These are phyloP conservation scores for Kazachstania psychrophila DNA, from an alignment of 805 yeast genomes.

Conservation along the genomic window DNA sequence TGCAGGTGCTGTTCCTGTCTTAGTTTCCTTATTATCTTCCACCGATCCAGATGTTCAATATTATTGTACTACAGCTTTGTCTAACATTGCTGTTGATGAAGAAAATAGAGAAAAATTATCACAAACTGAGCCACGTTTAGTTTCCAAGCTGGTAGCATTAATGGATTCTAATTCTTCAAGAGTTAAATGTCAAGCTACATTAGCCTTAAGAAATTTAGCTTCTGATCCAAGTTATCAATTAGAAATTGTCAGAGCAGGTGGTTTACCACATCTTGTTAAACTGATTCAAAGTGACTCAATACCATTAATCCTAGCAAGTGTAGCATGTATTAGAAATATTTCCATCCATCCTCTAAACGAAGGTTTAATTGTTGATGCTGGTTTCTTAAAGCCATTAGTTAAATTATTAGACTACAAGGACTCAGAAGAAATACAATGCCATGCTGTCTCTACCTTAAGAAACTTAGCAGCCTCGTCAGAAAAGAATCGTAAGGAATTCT, in stretches of 20 bases:
- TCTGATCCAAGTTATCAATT: slow-evolving; percentile 93
- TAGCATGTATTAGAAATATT: slow-evolving; percentile 94
- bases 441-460: slow-evolving; percentile 91
- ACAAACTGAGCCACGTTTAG: slow-evolving; percentile 86
- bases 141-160: slow-evolving; percentile 72
- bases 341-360: slow-evolving; percentile 96
- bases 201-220: slow-evolving; percentile 91
- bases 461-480: slow-evolving; percentile 94
- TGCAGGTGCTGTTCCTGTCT: slow-evolving; percentile 96
- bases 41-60: slow-evolving; percentile 95
- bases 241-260: slow-evolving; percentile 92
- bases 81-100: slow-evolving; percentile 96
- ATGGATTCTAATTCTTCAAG: slow-evolving; percentile 93
- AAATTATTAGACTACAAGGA: slow-evolving; percentile 73
- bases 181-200: slow-evolving; percentile 96
- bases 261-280: slow-evolving; percentile 86
- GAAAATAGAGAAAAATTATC: slow-evolving; percentile 79
- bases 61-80: slow-evolving; percentile 94
- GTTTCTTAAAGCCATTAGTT: slow-evolving; percentile 87
- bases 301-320: slow-evolving; percentile 90
- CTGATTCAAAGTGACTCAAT: slow-evolving; percentile 82
- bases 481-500: slow-evolving; percentile 79
- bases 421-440: slow-evolving; percentile 95
- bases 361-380: slow-evolving; percentile 92
- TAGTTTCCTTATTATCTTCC: slow-evolving; percentile 76